Conservation (phyloP, 495 filamentous ascomycete genomes). For the Podospora tetraspora region DNA sequence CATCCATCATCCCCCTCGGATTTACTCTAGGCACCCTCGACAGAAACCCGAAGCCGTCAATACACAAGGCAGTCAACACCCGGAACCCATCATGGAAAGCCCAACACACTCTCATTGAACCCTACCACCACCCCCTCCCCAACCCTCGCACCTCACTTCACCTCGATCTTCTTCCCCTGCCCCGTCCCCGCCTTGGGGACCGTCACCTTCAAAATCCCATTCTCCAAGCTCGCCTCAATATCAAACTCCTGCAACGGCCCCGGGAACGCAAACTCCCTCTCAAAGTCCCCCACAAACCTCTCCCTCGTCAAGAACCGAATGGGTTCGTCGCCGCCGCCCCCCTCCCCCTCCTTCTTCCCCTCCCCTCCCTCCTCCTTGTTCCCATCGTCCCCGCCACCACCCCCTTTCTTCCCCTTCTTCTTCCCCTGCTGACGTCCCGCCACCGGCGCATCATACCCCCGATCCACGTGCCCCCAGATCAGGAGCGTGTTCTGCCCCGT, state of each 20-base stretch:
- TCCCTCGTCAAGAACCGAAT: constrained; percentile 18
- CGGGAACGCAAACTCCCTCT: constrained; percentile 25
- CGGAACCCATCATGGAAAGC: background rate
- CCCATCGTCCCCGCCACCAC: background rate
- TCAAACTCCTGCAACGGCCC: constrained; percentile 24
- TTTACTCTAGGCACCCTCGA: background rate
- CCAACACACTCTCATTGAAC: background rate
- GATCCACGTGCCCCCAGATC: constrained; percentile 60
- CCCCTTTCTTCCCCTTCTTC: constrained; percentile 6
- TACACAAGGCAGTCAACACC: background rate
- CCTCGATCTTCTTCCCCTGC: constrained; percentile 17
- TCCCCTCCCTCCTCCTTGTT: background rate
- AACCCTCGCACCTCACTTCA: constrained; percentile 3
- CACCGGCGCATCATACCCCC: constrained; percentile 29
- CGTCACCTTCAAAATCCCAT: constrained; percentile 23
- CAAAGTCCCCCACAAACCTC: constrained; percentile 19
- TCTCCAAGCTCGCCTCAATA: constrained; percentile 21
- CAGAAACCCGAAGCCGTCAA: too few relatives aligned
- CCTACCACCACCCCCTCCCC: too few relatives aligned
- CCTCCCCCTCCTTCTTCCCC: constrained; percentile 2
- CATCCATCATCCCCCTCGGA: background rate
- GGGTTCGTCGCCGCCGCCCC: background rate
- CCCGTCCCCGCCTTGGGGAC: constrained; percentile 16
- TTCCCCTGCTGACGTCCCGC: background rate
- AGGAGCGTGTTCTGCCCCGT: constrained; percentile 61